Evolutionary conservation across 1,139 yeast genomes (phyloP).

Genomic region (Suhomyces panamericanus): DNA sequence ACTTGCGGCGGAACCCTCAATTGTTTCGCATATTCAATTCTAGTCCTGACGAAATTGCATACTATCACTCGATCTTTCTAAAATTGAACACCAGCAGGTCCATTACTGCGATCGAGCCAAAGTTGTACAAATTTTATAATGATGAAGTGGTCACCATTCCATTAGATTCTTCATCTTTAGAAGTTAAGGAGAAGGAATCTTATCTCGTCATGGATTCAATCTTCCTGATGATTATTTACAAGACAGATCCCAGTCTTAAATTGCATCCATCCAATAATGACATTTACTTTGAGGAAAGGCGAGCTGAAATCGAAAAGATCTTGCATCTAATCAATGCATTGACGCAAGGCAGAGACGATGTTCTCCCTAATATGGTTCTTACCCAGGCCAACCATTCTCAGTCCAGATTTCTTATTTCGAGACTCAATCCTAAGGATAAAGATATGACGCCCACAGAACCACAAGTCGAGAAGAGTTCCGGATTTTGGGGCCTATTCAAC

Average conservation of each 20-base stretch:
- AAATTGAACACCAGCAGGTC: constrained; percentile 21
- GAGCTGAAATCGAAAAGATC: constrained; percentile 14
- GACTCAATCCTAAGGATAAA: constrained; percentile 26
- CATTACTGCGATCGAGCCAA: constrained; percentile 30
- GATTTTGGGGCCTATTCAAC: constrained; percentile 7
- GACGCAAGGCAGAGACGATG: constrained; percentile 6
- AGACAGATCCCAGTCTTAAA: constrained; percentile 18
- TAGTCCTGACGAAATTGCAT: constrained; percentile 48
- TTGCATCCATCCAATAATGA: constrained; percentile 40
- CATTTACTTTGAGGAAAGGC: constrained; percentile 20
- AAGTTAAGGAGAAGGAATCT: constrained; percentile 10
- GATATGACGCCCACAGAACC: background rate
- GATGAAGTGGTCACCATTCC: constrained; percentile 15
- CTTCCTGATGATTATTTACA: constrained; percentile 29
- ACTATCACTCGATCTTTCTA: constrained; percentile 35
- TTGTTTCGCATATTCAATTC: constrained; percentile 40
- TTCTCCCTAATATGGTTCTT: constrained; percentile 25
- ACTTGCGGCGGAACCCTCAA: constrained; percentile 37
- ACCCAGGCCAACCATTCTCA: constrained; percentile 40
- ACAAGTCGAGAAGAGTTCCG: constrained; percentile 2
- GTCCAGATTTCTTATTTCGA: constrained; percentile 31
- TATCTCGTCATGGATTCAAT: constrained; percentile 35
- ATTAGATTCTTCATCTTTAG: constrained; percentile 23
- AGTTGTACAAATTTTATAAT: constrained; percentile 19
- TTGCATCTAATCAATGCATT: constrained; percentile 14